Base-by-base conservation (phyloP, 352 stramenopile species). In the Globisporangium perplexum region DNA sequence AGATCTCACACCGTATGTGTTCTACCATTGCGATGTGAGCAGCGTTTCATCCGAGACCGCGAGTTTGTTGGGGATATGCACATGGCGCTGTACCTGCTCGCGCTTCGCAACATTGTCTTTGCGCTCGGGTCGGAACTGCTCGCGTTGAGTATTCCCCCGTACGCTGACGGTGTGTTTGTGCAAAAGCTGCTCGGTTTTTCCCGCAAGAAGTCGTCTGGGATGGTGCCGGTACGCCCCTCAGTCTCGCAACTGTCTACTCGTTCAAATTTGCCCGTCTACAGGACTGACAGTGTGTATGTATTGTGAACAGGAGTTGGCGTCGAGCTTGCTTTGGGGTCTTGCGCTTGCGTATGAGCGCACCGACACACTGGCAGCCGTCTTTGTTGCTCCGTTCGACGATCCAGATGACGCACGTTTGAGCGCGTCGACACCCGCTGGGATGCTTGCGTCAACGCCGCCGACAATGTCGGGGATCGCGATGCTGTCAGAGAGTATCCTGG, bases 41-140 rank as follows among this genome's bases (percentile, higher is more conserved):
- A 63, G 56, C 56, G 56, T 33, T 63, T 63, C 42, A 26, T 63
- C n/a, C 49, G 56, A 8, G 56, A 63, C 14, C 56, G 56, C 10
- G 56, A 57, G 49, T 63, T 53, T 11, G 49, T 63, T 14, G 28
- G 23, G 3, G 56, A 63, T 11, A 36, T 33, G 17, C 56, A 63
- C 36, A 49, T 63, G 49, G 35, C 44, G 4, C 26, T 63, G 42
- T 63, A 63, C 28, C 26, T 63, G 12, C 56, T 57, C 35, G 44
- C 49, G 3, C 43, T 63, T 7, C 56, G 56, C 12, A 63, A 57
- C 43, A 53, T 57, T 11, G 43, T 57, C 15, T 62, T 62, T 26
- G 49, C 44, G 8, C 49, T 62, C 7, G 45, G 42, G 17, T 22
- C 30, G 0, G 42, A 62, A 7, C 17, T 57, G 14, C 35, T 48